Evolutionary conservation across 2,329 filamentous ascomycete genomes (phyloP).

Genomic region (Fusarium marasasianum): DNA sequence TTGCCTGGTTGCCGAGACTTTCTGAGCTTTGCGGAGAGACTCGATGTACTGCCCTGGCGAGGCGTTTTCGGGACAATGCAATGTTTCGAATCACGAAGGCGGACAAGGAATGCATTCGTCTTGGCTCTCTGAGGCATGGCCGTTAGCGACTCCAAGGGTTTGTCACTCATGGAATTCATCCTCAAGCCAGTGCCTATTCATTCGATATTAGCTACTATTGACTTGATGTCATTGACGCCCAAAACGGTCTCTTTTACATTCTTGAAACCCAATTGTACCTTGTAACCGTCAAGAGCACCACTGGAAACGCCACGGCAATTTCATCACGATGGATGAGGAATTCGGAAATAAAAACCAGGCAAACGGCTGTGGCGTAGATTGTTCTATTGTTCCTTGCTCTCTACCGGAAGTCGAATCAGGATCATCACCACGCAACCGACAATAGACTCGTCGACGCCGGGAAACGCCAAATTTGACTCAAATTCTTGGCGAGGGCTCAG

Average conservation of each 20-base stretch:
- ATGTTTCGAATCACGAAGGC: not conserved
- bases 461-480: not conserved
- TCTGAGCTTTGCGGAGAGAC: not conserved
- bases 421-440: not conserved
- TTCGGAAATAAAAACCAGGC: slow-evolving; percentile 14
- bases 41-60: not conserved
- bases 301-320: not conserved
- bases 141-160: not conserved
- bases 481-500: not conserved
- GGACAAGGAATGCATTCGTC: slow-evolving; percentile 8
- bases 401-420: not conserved
- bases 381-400: slow-evolving; percentile 11
- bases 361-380: slow-evolving; percentile 18
- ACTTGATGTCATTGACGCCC: not conserved
- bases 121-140: not conserved
- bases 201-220: not conserved
- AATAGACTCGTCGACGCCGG: not conserved
- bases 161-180: not conserved
- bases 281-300: not conserved
- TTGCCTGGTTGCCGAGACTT: not conserved
- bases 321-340: not conserved
- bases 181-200: not conserved
- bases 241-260: not conserved
- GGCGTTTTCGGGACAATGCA: not conserved
- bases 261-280: not conserved